A percentile compares a stretch with the other conserved stretches of the same genome.
Evolutionary conservation across 805 yeast genomes (phyloP).

Genomic region (Yamadazyma sp.): DNA sequence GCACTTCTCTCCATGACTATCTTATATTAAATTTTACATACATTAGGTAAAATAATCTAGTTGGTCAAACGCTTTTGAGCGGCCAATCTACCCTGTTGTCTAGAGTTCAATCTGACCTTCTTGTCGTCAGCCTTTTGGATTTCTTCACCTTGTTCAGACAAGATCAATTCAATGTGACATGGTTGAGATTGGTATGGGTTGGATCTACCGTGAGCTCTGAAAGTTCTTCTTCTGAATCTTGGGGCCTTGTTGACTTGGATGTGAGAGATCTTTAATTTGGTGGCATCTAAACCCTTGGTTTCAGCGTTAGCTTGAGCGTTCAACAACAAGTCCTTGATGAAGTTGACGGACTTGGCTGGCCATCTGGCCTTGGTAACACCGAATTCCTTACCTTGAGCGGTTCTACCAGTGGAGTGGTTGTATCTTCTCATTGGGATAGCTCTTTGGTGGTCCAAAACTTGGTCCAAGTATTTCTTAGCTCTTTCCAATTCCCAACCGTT

Average conservation of each 20-base stretch:
- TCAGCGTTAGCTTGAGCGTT: conserved; percentile 99
- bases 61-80: conserved; percentile 79
- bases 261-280: conserved; percentile 93
- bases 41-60: conserved; percentile 10
- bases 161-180: conserved; percentile 96
- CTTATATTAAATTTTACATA: conserved; percentile 9
- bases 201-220: conserved; percentile 99
- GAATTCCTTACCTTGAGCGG: conserved; percentile 99
- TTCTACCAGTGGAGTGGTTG: conserved; percentile 95
- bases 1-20: conserved; percentile 12
- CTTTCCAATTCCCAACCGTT: conserved; percentile 96
- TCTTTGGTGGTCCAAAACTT: conserved; percentile 97
- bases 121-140: conserved; percentile 79
- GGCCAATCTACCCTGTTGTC: conserved; percentile 92
- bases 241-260: conserved; percentile 99
- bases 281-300: conserved; percentile 95
- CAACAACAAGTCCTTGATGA: conserved; percentile 88
- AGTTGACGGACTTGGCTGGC: conserved; percentile 98
- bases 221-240: conserved; percentile 99
- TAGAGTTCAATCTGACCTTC: conserved; percentile 73
- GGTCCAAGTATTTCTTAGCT: conserved; percentile 94
- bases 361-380: conserved; percentile 99
- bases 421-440: conserved; percentile 99
- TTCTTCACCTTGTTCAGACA: conserved; percentile 92
- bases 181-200: conserved; percentile 99